Evolutionary conservation across 352 stramenopile genomes (phyloP).

Genomic region (Pythium vanterpoolii): DNA sequence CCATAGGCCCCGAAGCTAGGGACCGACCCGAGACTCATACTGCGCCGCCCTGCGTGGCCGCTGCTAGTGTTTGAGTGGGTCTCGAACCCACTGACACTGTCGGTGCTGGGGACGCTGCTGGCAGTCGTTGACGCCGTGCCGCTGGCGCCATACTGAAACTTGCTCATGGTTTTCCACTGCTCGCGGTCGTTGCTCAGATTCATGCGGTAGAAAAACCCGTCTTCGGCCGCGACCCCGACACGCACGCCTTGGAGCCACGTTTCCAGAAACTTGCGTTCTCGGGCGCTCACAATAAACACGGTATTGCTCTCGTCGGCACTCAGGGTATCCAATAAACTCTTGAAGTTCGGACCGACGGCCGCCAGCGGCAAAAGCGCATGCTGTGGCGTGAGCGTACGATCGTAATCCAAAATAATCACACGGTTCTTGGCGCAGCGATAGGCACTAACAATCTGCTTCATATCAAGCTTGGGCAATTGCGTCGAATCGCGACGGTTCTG

Average conservation of each 20-base stretch:
- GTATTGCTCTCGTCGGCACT: conserved; percentile 65
- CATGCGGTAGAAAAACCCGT: conserved; percentile 81
- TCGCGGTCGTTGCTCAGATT: conserved; percentile 66
- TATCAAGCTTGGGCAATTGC: conserved; percentile 60
- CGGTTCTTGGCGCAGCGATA: conserved; percentile 74
- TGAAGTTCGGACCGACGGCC: conserved; percentile 74
- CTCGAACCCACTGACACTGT: conserved; percentile 2
- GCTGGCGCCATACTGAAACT: conserved; percentile 84
- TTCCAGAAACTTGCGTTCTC: conserved; percentile 87
- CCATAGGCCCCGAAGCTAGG: conserved; percentile 7
- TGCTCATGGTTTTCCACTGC: conserved; percentile 83
- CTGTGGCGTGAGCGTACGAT: conserved; percentile 78
- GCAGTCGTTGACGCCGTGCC: conserved; percentile 36
- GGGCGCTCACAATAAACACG: conserved; percentile 72
- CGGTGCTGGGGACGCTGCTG: neutral
- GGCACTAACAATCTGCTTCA: conserved; percentile 48
- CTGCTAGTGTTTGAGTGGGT: conserved; percentile 7
- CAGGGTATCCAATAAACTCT: conserved; percentile 65
- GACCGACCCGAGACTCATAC: conserved; percentile 15
- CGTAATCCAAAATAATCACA: conserved; percentile 88
- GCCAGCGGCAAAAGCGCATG: conserved; percentile 77
- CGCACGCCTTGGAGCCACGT: conserved; percentile 80
- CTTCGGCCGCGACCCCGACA: conserved; percentile 69
- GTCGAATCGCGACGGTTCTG: conserved; percentile 51
- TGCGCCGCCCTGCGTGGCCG: conserved; percentile 17